Conservation (phyloP, 2,329 filamentous ascomycete genomes). For the Claviceps quebecensis region DNA sequence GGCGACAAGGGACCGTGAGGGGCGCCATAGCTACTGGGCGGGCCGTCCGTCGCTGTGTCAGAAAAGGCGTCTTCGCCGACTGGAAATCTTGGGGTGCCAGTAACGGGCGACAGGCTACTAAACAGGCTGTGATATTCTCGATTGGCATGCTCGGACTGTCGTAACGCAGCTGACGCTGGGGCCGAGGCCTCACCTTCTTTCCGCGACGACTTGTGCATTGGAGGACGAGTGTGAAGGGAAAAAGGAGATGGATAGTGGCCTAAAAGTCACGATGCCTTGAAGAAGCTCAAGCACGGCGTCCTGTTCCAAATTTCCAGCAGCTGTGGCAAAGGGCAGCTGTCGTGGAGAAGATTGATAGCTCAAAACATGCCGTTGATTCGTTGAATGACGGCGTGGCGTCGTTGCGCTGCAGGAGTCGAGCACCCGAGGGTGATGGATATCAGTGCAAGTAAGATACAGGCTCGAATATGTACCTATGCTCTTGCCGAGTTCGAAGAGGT, state of each 20-base stretch:
- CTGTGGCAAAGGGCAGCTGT: neutral
- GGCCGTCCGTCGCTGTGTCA: neutral
- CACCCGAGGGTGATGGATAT: neutral
- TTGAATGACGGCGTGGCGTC: slow-evolving; percentile 4
- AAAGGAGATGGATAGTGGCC: neutral
- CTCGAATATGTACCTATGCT: too few relatives aligned
- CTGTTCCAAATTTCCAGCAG: neutral
- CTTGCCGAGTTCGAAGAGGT: too few relatives aligned
- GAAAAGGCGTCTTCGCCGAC: neutral
- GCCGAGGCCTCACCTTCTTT: neutral
- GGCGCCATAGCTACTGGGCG: neutral
- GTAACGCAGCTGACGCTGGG: neutral
- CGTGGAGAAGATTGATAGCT: slow-evolving; percentile 2
- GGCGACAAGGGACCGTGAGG: slow-evolving; percentile 21
- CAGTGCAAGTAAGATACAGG: too few relatives aligned
- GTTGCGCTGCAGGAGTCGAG: neutral
- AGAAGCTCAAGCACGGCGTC: neutral
- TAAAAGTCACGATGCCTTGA: slow-evolving; percentile 1
- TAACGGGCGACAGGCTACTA: neutral
- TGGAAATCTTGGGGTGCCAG: neutral
- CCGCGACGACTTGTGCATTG: slow-evolving; percentile 3
- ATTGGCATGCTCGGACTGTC: neutral
- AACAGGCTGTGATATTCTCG: neutral
- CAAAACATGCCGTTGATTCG: slow-evolving; percentile 3
- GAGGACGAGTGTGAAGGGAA: neutral